These are phyloP conservation scores for Rutidosis leptorrhynchoides DNA, from an alignment of 129 eudicot genomes.

Conservation along the genomic window DNA sequence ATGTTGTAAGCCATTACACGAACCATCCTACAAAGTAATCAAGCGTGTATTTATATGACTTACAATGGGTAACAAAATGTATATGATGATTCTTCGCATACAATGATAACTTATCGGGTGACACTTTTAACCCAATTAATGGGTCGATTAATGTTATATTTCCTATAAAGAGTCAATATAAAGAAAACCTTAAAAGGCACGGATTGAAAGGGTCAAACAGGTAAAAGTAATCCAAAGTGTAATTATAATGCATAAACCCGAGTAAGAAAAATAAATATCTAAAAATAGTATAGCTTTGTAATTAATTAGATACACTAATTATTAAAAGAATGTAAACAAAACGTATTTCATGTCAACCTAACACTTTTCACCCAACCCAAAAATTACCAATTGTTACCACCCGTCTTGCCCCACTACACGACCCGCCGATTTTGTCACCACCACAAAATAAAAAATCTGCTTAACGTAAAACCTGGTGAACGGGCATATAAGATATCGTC, in stretches of 20 bases:
- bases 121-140: neutral
- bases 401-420: neutral
- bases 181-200: neutral
- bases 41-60: neutral
- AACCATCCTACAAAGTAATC: slow-evolving; percentile 65
- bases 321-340: neutral
- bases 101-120: neutral
- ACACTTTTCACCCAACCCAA: neutral
- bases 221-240: neutral
- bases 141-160: neutral
- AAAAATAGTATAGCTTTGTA: neutral
- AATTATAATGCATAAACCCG: neutral
- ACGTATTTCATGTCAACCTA: neutral
- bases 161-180: neutral
- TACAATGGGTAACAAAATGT: neutral
- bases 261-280: too few relatives aligned
- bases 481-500: slow-evolving; percentile 68
- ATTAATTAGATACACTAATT: too few relatives aligned
- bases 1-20: slow-evolving; percentile 95
- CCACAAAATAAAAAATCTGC: neutral
- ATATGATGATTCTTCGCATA: neutral
- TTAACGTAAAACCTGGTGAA: slow-evolving; percentile 63
- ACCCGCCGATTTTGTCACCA: neutral
- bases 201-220: neutral
- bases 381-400: neutral